Evolutionary conservation across 2,329 filamentous ascomycete species (phyloP).

Genomic region (Claviceps arundinis): DNA sequence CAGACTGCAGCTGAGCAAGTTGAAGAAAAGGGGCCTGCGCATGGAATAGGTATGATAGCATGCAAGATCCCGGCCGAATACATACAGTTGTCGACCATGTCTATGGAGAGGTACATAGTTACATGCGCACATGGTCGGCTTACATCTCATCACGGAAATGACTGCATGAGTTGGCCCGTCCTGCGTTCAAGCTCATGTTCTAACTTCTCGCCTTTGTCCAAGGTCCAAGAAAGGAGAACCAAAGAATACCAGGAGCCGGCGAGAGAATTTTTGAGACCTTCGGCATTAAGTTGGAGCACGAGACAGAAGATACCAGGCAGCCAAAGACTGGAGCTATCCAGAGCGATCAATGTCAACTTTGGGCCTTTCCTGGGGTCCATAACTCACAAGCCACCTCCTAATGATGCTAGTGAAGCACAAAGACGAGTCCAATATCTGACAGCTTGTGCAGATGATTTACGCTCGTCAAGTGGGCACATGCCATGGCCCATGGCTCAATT

Average conservation of each 20-base stretch:
- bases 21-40: no score
- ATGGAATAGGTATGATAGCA: no score
- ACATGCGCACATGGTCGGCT: no score
- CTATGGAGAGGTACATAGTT: no score
- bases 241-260: constrained; percentile 31
- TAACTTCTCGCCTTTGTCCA: constrained; percentile 14
- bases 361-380: constrained; percentile 14
- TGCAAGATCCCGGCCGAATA: no score
- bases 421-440: neutral
- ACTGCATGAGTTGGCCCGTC: constrained; percentile 35
- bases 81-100: no score
- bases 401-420: neutral
- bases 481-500: neutral
- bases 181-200: constrained; percentile 37
- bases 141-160: constrained; percentile 35
- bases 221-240: constrained; percentile 21
- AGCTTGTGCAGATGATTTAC: neutral
- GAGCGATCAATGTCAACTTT: constrained; percentile 27
- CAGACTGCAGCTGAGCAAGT: no score
- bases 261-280: constrained; percentile 39
- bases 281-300: constrained; percentile 36
- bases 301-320: constrained; percentile 24
- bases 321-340: constrained; percentile 19
- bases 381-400: no score
- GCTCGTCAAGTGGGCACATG: neutral